phyloP scores from a whole-genome alignment of 2,329 filamentous ascomycete species.

The Dactylellina haptotyla region DNA sequence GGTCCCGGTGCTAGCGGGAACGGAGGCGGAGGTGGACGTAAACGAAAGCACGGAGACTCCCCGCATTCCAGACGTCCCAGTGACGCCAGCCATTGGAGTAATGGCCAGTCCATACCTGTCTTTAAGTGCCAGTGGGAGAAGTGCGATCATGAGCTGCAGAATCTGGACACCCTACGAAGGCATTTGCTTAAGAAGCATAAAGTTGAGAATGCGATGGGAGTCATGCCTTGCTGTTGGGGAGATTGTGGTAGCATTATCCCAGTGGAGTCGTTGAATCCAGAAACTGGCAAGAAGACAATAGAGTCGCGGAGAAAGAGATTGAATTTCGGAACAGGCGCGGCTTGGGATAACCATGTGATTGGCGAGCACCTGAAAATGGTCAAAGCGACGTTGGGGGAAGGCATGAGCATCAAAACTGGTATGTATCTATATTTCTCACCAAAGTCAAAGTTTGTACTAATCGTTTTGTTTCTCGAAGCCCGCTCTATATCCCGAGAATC shows the following conservation, averaged over 20 bases:
- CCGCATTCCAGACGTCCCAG: conserved; percentile 15
- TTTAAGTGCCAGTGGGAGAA: conserved; percentile 70
- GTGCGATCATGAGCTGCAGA: conserved; percentile 71
- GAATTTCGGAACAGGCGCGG: conserved; percentile 53
- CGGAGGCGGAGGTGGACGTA: conserved; percentile 11
- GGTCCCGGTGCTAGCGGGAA: conserved; percentile 11
- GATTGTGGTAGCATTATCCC: conserved; percentile 59
- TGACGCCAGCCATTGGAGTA: background rate
- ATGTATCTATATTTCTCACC: conserved; percentile 1
- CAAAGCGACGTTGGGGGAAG: conserved; percentile 55
- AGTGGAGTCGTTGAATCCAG: conserved; percentile 55
- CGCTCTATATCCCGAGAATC: conserved; percentile 54
- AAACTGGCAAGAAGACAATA: conserved; percentile 37
- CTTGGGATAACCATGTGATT: conserved; percentile 57
- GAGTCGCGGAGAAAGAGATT: conserved; percentile 54
- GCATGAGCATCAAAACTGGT: conserved; percentile 53
- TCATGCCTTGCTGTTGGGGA: conserved; percentile 64
- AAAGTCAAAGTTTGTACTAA: background rate
- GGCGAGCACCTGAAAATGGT: conserved; percentile 54
- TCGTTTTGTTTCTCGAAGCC: conserved; percentile 9
- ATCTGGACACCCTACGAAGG: conserved; percentile 69
- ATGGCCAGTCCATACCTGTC: conserved; percentile 57
- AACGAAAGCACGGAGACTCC: conserved; percentile 31
- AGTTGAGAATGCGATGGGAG: conserved; percentile 59
- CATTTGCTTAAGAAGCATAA: conserved; percentile 70